Evolutionary conservation across 2,329 filamentous ascomycete genomes (phyloP).

Genomic region (Alternaria infectoria): DNA sequence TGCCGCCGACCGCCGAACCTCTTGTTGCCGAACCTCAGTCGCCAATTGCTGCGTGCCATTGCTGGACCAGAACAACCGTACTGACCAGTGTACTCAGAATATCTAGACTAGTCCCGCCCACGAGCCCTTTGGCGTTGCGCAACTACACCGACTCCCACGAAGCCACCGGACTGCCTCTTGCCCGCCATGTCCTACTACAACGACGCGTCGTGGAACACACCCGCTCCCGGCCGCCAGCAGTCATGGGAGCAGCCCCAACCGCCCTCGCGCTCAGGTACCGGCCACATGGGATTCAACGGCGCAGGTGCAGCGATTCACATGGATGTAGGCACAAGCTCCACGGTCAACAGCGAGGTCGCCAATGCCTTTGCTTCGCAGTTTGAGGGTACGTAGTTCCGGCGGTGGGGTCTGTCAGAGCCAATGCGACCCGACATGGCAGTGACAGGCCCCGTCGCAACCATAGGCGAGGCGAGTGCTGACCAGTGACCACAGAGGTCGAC

Average conservation of each 20-base stretch:
- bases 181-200: constrained; percentile 72
- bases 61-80: constrained; percentile 1
- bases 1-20: constrained; percentile 17
- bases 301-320: constrained; percentile 37
- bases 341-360: constrained; percentile 70
- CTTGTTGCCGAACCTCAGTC: constrained; percentile 11
- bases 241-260: constrained; percentile 77
- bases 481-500: constrained; percentile 76
- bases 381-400: constrained; percentile 71
- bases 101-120: constrained; percentile 13
- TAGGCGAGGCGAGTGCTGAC: constrained; percentile 18
- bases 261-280: constrained; percentile 73
- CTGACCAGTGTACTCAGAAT: constrained; percentile 18
- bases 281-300: constrained; percentile 18
- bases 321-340: constrained; percentile 72
- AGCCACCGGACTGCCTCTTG: constrained; percentile 12
- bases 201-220: constrained; percentile 66
- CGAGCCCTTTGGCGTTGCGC: constrained; percentile 21
- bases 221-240: constrained; percentile 66
- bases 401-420: background rate
- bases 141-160: constrained; percentile 6
- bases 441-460: background rate
- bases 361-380: constrained; percentile 85
- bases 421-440: constrained; percentile 6
- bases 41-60: constrained; percentile 18